A percentile compares a stretch with the other conserved stretches of the same genome.
phyloP scores from a whole-genome alignment of 1,284 basidiomycete genomes.

The Vanrija sp. region DNA sequence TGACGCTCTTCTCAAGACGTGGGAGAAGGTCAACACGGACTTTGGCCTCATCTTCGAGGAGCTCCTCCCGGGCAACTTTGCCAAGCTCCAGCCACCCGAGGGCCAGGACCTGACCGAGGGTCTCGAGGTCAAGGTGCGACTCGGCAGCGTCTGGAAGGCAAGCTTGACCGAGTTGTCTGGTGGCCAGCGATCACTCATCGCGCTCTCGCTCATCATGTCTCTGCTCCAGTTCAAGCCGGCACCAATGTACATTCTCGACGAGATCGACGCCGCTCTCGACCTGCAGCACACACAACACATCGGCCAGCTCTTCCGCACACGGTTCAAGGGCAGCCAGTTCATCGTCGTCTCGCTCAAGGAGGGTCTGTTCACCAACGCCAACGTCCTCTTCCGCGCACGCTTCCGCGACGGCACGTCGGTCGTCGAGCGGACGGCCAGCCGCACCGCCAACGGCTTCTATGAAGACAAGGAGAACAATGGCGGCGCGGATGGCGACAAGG shows the following conservation, averaged over 20 bases:
- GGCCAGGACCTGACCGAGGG: slow-evolving; percentile 90
- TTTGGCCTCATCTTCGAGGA: slow-evolving; percentile 97
- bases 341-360: slow-evolving; percentile 98
- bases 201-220: slow-evolving; percentile 95
- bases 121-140: slow-evolving; percentile 91
- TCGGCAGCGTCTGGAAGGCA: slow-evolving; percentile 96
- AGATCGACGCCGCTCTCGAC: slow-evolving; percentile 95
- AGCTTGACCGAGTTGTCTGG: slow-evolving; percentile 94
- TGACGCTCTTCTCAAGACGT: slow-evolving; percentile 88
- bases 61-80: slow-evolving; percentile 92
- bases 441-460: slow-evolving; percentile 19
- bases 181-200: slow-evolving; percentile 94
- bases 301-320: slow-evolving; percentile 88
- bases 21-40: slow-evolving; percentile 91
- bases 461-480: slow-evolving; percentile 32
- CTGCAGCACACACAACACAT: slow-evolving; percentile 96
- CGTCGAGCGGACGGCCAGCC: slow-evolving; percentile 59
- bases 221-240: slow-evolving; percentile 97
- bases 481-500: background rate
- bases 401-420: slow-evolving; percentile 90
- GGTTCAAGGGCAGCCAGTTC: slow-evolving; percentile 94
- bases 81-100: slow-evolving; percentile 89
- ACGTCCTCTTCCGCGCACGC: slow-evolving; percentile 86
- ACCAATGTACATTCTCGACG: slow-evolving; percentile 99
- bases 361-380: slow-evolving; percentile 95